Base-by-base conservation (phyloP, 2,329 filamentous ascomycete genomes). In the Fusarium stilboides region DNA sequence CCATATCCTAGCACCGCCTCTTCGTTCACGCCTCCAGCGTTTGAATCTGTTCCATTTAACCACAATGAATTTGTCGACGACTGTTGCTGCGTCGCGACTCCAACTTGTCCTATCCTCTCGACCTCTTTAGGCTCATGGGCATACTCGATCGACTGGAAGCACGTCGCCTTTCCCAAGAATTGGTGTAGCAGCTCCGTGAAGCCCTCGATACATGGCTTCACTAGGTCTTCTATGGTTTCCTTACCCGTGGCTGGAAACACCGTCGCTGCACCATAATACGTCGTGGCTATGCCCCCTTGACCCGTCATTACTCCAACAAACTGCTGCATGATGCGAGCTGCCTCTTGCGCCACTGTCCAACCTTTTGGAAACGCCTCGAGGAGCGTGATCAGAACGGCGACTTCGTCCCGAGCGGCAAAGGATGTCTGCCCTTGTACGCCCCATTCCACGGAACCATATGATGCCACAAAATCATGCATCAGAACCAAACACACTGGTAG, bases 401-500 rank as follows among this genome's bases (percentile, higher is more conserved):
- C 72, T 44, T 81, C 80, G n/a, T 81, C 79, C 6, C 76, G 73
- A 8, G 76, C 76, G 1, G 74, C 69, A 40, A 77, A 77, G 2
- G 78, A 64, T 2, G 67, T 31, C 8, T 60, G 62, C 9, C 65
- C 70, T 4, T 62, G 62, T 15, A 55, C 55, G 24, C 66, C 55
- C 54, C 72, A 74, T 19, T 62, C 61, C 10, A 33, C 46, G 8
- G 55, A 37, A 26, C 33, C 51, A 51, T 59, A 70, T 20, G 70
- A 62, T 46, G 65, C 62, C 33, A 57, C 57, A 53, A 70, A 74
- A 49, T 69, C 69, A 60, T 80, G 79, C 64, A 83, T 72, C n/a
- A 82, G 61, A 8, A 83, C 67, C 10, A 82, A 54, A 3, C 76
- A 75, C 13, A 81, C 76, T 10, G 81, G 80, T 8, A 82, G 72